Percentiles rank a stretch among this genome's conserved stretches.
phyloP scores from a whole-genome alignment of 441 rosid species.

The Gossypium lobatum region DNA sequence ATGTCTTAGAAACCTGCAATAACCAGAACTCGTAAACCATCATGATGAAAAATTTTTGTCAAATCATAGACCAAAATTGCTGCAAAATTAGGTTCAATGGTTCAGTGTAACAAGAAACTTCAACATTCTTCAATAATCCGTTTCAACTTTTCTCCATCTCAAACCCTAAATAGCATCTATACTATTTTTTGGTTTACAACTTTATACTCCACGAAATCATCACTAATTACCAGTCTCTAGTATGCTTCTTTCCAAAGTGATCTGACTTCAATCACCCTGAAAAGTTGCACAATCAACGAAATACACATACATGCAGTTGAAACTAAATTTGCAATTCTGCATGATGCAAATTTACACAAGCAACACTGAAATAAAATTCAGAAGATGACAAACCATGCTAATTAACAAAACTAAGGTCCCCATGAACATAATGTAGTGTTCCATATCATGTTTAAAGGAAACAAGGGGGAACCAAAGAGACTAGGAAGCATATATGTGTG shows the following conservation, averaged over 20 bases:
- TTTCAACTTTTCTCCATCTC: no score
- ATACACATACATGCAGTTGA: no score
- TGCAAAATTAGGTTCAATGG: background rate
- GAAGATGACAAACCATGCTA: background rate
- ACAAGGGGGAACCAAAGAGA: background rate
- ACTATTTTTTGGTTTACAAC: no score
- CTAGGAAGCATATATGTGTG: background rate
- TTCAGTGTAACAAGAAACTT: background rate
- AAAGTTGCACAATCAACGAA: no score
- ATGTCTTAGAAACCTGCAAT: slow-evolving; percentile 45
- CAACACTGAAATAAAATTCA: background rate
- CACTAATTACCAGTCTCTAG: no score
- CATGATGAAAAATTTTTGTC: background rate
- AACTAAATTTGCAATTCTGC: no score
- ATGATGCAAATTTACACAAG: background rate
- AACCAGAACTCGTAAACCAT: background rate
- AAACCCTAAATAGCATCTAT: no score
- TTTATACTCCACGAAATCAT: no score
- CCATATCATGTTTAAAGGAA: background rate
- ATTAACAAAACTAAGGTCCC: background rate
- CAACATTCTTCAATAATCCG: no score
- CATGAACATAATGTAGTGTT: background rate
- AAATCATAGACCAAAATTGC: background rate
- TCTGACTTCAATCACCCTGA: no score
- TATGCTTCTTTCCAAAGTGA: no score